Conservation (phyloP, 805 yeast genomes). For the Candida maris region DNA sequence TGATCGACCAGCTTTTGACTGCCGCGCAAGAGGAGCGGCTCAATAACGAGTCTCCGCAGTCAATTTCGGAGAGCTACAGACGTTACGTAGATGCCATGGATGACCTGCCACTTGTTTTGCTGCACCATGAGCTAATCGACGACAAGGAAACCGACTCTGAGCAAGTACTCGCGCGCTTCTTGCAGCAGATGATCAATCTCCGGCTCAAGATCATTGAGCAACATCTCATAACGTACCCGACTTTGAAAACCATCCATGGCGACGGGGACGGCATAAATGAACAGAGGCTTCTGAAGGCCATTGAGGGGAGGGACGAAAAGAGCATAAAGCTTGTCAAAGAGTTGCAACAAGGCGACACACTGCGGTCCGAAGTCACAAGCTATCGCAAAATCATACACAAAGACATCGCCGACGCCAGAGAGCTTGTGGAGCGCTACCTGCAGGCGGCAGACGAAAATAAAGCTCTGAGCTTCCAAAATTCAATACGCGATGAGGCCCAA, state of each 20-base stretch:
- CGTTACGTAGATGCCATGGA: constrained; percentile 7
- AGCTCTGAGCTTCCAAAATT: constrained; percentile 14
- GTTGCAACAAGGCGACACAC: constrained; percentile 1
- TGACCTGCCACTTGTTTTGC: constrained; percentile 11
- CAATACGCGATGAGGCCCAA: constrained; percentile 11
- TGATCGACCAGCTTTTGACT: constrained; percentile 32
- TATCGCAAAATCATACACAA: constrained; percentile 2
- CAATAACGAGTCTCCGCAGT: constrained; percentile 4
- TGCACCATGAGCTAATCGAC: constrained; percentile 8
- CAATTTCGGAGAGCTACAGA: constrained; percentile 4
- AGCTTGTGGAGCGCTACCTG: constrained; percentile 10
- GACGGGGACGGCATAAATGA: constrained; percentile 13
- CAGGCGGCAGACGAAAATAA: constrained; percentile 13
- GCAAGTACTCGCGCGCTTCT: constrained; percentile 9
- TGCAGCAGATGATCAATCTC: constrained; percentile 18
- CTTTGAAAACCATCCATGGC: constrained; percentile 19
- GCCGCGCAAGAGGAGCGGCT: constrained; percentile 10
- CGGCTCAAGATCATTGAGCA: constrained; percentile 20
- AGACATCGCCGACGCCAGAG: constrained; percentile 6
- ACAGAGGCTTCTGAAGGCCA: constrained; percentile 5
- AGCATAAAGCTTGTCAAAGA: constrained; percentile 8
- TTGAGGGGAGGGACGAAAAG: constrained; percentile 12
- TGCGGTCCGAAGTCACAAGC: constrained; percentile 1
- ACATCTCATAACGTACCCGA: constrained; percentile 22
- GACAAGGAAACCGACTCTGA: constrained; percentile 3